Base-by-base conservation (phyloP, 2,329 filamentous ascomycete species). In the Pseudogymnoascus sp. region DNA sequence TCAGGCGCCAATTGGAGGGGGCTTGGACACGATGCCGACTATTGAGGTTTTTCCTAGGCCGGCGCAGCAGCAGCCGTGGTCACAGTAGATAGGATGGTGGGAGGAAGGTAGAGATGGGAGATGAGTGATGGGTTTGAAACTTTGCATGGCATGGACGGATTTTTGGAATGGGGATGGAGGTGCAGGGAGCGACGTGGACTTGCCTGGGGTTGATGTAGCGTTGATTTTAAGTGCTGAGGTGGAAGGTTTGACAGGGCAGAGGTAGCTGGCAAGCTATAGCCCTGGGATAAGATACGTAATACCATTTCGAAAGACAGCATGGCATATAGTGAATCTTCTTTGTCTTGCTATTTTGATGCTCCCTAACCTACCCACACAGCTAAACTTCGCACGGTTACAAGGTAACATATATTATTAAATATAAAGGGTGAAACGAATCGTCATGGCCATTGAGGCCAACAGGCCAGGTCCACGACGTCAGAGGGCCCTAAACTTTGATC, bases 1-100 rank as follows among this genome's bases (percentile, higher is more conserved):
- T 65, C 86, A 88, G 68, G 85, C 90, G 71, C 84, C 88, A 8
- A 93, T 95, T 3, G 89, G 96, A 67, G 91, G 92, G 3, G 88
- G 87, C 7, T 73, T 95, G 62, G 90, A 97, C 72, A 85, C 89
- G 67, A 72, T 97, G 47, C 83, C 87, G 35, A 96, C 93, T 0
- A 81, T 91, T 28, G 88, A 88, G 0, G 85, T 97, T 0, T 99
- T 99, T 72, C 95, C 95, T 9, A 82, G 93, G 64, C 91, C 91
- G 1, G 86, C 80, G 7, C 80, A 83, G 67, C 83, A 87, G 70
- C 81, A 80, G 21, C 82, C 83, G 1, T 87, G 84, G 84, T 83
- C 87, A 72, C 68, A 70, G 62, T 72, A 67, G 19, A 21, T 26
- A 1, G 50, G 50, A 57, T 53, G 9, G 7, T 8, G 3, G 9